phyloP scores from a whole-genome alignment of 176 grass and related monocot species.

The Carex parvula region DNA sequence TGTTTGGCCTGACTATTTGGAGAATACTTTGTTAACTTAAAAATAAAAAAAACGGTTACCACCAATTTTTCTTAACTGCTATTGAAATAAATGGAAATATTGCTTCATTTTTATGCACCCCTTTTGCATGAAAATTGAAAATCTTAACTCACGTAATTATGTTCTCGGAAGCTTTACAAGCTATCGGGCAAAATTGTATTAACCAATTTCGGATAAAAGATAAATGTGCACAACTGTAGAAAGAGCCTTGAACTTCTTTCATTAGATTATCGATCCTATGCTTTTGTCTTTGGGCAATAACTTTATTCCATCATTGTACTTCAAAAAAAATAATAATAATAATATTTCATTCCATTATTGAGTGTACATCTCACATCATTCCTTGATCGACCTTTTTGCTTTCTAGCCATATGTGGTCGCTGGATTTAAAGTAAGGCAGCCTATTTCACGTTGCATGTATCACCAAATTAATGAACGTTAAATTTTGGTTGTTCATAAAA shows the following conservation, averaged over 20 bases:
- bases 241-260: neutral
- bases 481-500: neutral
- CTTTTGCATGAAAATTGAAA: neutral
- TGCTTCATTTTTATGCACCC: neutral
- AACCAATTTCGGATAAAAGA: neutral
- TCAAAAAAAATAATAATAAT: neutral
- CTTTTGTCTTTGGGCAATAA: constrained; percentile 1
- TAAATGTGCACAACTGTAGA: neutral
- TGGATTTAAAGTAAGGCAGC: constrained; percentile 9
- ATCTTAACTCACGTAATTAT: neutral
- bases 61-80: neutral
- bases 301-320: constrained; percentile 10
- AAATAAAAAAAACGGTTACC: neutral
- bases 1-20: constrained; percentile 6
- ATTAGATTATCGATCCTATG: neutral
- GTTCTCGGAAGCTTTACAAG: constrained; percentile 1
- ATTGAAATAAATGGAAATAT: neutral
- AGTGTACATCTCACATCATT: constrained; percentile 19
- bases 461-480: neutral
- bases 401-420: neutral
- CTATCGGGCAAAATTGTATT: neutral
- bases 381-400: neutral
- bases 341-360: constrained; percentile 18
- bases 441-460: neutral
- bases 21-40: neutral